Evolutionary conservation across 1,284 basidiomycete species (phyloP).

Genomic region (Irpex sp.): DNA sequence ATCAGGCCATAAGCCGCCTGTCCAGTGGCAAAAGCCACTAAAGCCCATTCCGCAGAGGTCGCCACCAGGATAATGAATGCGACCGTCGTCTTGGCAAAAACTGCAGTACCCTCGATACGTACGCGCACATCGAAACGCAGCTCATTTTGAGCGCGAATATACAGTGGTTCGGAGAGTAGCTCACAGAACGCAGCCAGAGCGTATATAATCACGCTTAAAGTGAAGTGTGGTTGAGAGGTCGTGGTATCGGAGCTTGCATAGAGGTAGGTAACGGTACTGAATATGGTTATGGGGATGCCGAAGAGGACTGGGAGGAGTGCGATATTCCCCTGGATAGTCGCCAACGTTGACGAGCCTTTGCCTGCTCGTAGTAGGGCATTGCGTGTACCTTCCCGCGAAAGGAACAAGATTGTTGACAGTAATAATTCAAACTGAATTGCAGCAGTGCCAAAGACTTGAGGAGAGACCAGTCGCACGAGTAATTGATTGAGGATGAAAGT

Average conservation of each 20-base stretch:
- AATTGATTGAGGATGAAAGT: conserved; percentile 90
- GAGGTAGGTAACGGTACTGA: conserved; percentile 27
- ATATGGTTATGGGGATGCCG: conserved; percentile 27
- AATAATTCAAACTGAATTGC: conserved; percentile 86
- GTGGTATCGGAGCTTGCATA: conserved; percentile 23
- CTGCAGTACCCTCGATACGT: conserved; percentile 79
- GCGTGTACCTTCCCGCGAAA: conserved; percentile 88
- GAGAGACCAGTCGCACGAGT: conserved; percentile 81
- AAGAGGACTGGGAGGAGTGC: conserved; percentile 29
- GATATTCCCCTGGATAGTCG: conserved; percentile 22
- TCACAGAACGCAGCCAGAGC: conserved; percentile 73
- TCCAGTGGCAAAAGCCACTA: conserved; percentile 81
- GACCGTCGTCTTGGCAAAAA: conserved; percentile 68
- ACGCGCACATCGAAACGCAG: conserved; percentile 68
- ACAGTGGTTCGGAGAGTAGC: conserved; percentile 79
- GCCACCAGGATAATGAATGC: conserved; percentile 65
- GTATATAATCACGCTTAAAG: conserved; percentile 64
- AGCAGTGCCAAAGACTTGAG: conserved; percentile 83
- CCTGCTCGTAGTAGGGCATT: conserved; percentile 63
- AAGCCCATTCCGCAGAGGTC: conserved; percentile 47
- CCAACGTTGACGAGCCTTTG: conserved; percentile 19
- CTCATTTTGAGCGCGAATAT: conserved; percentile 74
- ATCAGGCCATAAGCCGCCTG: conserved; percentile 66
- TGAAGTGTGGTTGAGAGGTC: conserved; percentile 60
- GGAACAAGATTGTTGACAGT: conserved; percentile 86